phyloP scores from a whole-genome alignment of 2,329 filamentous ascomycete species.

The Epichloe scottii region DNA sequence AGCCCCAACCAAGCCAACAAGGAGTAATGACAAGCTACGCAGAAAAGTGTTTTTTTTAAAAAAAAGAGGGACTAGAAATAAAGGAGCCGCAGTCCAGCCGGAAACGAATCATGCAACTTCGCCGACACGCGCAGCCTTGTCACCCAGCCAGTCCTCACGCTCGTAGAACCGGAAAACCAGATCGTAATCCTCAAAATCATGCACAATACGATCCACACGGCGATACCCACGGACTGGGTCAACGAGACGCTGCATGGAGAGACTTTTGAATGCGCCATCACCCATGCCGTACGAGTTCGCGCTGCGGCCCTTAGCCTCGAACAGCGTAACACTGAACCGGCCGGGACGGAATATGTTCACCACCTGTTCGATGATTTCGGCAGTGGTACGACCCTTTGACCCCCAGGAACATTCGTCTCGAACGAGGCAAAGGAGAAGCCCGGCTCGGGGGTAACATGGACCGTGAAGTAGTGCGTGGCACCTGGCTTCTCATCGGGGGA shows the following conservation, averaged over 20 bases:
- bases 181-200: slow-evolving; percentile 95
- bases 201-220: slow-evolving; percentile 85
- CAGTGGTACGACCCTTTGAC: slow-evolving; percentile 79
- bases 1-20: background rate
- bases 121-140: slow-evolving; percentile 39
- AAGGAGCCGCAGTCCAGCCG: slow-evolving; percentile 12
- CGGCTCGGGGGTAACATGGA: slow-evolving; percentile 94
- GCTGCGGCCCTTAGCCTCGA: slow-evolving; percentile 65
- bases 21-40: background rate
- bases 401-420: slow-evolving; percentile 91
- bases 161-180: slow-evolving; percentile 95
- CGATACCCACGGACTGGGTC: slow-evolving; percentile 78
- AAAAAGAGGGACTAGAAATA: background rate
- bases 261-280: slow-evolving; percentile 25
- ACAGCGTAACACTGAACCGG: slow-evolving; percentile 94
- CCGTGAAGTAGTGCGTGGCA: slow-evolving; percentile 85
- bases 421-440: slow-evolving; percentile 97
- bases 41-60: background rate
- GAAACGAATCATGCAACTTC: slow-evolving; percentile 23
- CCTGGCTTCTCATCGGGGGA: slow-evolving; percentile 20
- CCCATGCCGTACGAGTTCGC: slow-evolving; percentile 29
- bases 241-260: slow-evolving; percentile 41
- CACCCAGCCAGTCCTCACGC: slow-evolving; percentile 61
- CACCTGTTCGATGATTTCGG: slow-evolving; percentile 85
- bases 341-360: slow-evolving; percentile 93